Percentiles rank a stretch among this genome's conserved stretches.
phyloP scores from a whole-genome alignment of 2,329 filamentous ascomycete species.

The Cyclaneusma minus region DNA sequence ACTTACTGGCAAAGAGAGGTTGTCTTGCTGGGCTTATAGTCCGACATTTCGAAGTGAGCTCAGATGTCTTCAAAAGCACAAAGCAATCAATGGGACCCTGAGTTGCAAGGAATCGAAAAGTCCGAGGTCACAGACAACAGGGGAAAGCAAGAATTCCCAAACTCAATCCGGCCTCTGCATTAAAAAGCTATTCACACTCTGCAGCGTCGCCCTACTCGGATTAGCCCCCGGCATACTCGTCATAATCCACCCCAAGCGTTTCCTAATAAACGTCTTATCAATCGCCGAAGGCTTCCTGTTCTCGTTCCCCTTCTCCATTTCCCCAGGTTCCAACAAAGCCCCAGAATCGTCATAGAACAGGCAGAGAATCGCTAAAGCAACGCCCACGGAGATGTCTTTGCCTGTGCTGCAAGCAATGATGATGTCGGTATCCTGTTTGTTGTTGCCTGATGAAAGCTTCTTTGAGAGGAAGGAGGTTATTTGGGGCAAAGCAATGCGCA shows the following conservation, averaged over 20 bases:
- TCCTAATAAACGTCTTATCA: conserved; percentile 64
- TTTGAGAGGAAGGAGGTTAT: conserved; percentile 42
- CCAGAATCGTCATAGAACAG: conserved; percentile 54
- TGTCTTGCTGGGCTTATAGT: no score
- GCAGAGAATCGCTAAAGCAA: conserved; percentile 63
- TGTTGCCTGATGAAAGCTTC: no score
- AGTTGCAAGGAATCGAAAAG: no score
- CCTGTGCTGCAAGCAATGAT: conserved; percentile 62
- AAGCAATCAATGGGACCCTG: no score
- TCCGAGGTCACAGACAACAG: no score
- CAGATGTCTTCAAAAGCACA: no score
- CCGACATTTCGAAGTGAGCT: no score
- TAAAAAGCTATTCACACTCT: conserved; percentile 82
- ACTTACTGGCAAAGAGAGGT: no score
- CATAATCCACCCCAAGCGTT: conserved; percentile 69
- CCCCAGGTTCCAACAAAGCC: conserved; percentile 13
- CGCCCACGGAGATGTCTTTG: conserved; percentile 66
- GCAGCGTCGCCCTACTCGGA: conserved; percentile 69
- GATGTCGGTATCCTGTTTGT: conserved; percentile 14
- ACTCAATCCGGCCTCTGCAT: conserved; percentile 32
- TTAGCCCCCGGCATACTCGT: conserved; percentile 65
- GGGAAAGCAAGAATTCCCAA: no score
- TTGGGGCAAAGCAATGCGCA: conserved; percentile 54
- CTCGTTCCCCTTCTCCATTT: conserved; percentile 1
- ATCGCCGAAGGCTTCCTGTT: conserved; percentile 20